Conservation (phyloP, 108 stramenopile genomes). For the Nitzschia putrida region DNA sequence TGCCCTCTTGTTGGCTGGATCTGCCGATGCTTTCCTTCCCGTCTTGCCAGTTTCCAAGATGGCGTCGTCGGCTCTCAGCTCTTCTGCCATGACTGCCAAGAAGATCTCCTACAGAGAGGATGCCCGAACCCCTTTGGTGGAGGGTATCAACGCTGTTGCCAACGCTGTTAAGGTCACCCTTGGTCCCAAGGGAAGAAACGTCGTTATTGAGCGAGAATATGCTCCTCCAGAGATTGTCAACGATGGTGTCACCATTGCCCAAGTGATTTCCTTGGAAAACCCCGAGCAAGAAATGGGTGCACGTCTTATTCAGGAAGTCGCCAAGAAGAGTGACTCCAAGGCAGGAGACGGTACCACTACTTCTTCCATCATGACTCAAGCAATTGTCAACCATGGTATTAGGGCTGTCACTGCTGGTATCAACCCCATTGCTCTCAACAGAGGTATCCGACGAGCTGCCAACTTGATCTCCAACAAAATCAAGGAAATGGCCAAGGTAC, state of each 20-base stretch:
- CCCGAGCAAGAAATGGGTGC: slow-evolving; percentile 94
- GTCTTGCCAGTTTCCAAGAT: neutral
- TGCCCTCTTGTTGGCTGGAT: slow-evolving; percentile 24
- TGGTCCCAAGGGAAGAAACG: slow-evolving; percentile 97
- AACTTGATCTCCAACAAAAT: slow-evolving; percentile 73
- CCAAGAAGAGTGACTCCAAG: slow-evolving; percentile 91
- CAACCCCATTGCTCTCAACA: slow-evolving; percentile 92
- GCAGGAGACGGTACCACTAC: slow-evolving; percentile 99
- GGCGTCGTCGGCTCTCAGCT: neutral
- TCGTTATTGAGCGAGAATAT: slow-evolving; percentile 94
- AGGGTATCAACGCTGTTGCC: slow-evolving; percentile 93
- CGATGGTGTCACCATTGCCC: slow-evolving; percentile 96
- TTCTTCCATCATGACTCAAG: slow-evolving; percentile 95
- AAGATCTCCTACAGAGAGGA: slow-evolving; percentile 89
- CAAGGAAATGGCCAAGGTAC: slow-evolving; percentile 77
- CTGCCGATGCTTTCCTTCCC: slow-evolving; percentile 34
- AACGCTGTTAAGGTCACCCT: slow-evolving; percentile 97
- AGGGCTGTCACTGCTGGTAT: slow-evolving; percentile 87
- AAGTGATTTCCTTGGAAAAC: slow-evolving; percentile 83
- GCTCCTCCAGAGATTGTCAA: slow-evolving; percentile 97
- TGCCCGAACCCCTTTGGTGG: slow-evolving; percentile 83
- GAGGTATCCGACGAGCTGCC: slow-evolving; percentile 87
- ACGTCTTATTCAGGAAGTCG: slow-evolving; percentile 92
- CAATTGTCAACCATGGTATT: slow-evolving; percentile 95
- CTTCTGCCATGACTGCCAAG: slow-evolving; percentile 59